These are phyloP conservation scores for Cyberlindnera euphorbiae DNA, from an alignment of 805 yeast genomes.

Conservation along the genomic window DNA sequence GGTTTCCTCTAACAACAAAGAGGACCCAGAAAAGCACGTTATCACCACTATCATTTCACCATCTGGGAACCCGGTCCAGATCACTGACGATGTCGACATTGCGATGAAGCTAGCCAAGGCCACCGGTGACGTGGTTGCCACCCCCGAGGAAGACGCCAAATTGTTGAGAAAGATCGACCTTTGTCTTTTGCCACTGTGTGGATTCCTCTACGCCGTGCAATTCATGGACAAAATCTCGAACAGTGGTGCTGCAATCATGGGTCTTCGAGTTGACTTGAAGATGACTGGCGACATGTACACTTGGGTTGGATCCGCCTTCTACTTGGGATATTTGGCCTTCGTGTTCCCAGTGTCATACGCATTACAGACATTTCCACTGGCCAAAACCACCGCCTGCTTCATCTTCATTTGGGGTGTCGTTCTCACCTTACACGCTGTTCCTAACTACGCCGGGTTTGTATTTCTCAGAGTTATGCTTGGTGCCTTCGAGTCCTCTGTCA, in stretches of 20 bases:
- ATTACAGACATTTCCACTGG: conserved; percentile 53
- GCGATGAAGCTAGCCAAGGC: no score
- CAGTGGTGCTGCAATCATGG: conserved; percentile 46
- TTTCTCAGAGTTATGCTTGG: conserved; percentile 47
- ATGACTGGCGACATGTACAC: conserved; percentile 42
- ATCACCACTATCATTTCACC: no score
- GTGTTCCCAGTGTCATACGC: conserved; percentile 43
- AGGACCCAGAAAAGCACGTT: no score
- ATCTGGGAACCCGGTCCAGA: no score
- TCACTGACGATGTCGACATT: no score
- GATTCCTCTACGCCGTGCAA: conserved; percentile 7
- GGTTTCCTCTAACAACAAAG: no score
- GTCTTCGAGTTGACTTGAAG: conserved; percentile 38
- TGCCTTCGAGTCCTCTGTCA: conserved; percentile 44
- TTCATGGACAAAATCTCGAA: conserved; percentile 13
- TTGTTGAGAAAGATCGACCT: conserved; percentile 10
- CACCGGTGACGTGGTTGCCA: background rate
- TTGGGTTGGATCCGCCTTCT: conserved; percentile 55
- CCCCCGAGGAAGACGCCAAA: conserved; percentile 3
- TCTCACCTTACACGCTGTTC: conserved; percentile 41
- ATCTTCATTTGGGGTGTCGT: conserved; percentile 57
- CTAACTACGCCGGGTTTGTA: conserved; percentile 32
- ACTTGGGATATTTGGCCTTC: conserved; percentile 57
- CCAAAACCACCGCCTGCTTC: conserved; percentile 41
- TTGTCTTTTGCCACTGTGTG: conserved; percentile 7